Percentiles rank a stretch among this genome's conserved stretches.
Conservation (phyloP, 495 filamentous ascomycete genomes). For the Venustampulla echinocandica region DNA sequence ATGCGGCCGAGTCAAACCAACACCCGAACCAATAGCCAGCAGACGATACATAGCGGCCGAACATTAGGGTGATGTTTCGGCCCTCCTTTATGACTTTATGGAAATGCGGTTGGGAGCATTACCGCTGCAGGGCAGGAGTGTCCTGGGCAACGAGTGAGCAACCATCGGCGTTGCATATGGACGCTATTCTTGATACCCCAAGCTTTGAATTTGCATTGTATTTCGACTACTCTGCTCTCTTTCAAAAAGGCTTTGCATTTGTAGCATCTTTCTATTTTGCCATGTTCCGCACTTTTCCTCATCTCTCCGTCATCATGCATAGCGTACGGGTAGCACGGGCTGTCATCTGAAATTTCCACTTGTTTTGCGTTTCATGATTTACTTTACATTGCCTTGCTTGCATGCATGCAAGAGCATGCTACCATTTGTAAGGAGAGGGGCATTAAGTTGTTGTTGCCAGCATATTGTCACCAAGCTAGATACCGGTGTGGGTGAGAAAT, state of each 20-base stretch:
- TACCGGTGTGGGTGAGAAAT: background rate
- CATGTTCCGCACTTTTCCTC: conserved; percentile 25
- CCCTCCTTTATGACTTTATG: background rate
- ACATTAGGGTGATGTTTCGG: conserved; percentile 33
- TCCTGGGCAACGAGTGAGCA: background rate
- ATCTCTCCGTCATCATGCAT: conserved; percentile 23
- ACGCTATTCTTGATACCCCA: conserved; percentile 23
- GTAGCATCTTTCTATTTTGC: conserved; percentile 29
- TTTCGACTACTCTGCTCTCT: conserved; percentile 40
- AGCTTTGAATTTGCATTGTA: conserved; percentile 30
- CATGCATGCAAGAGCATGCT: conserved; percentile 1
- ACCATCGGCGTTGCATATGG: conserved; percentile 10
- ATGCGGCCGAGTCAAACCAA: conserved; percentile 32
- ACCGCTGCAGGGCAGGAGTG: background rate
- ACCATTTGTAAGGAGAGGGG: background rate
- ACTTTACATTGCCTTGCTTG: conserved; percentile 15
- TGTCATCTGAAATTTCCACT: conserved; percentile 13
- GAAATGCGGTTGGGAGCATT: background rate
- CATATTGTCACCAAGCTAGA: conserved; percentile 19
- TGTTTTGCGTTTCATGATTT: conserved; percentile 14
- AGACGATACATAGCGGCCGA: conserved; percentile 42
- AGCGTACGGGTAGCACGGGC: conserved; percentile 20
- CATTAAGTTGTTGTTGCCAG: background rate
- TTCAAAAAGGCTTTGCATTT: conserved; percentile 25
- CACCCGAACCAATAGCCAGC: conserved; percentile 36